Conservation (phyloP, 495 filamentous ascomycete species). For the Penicillium tannophilum region DNA sequence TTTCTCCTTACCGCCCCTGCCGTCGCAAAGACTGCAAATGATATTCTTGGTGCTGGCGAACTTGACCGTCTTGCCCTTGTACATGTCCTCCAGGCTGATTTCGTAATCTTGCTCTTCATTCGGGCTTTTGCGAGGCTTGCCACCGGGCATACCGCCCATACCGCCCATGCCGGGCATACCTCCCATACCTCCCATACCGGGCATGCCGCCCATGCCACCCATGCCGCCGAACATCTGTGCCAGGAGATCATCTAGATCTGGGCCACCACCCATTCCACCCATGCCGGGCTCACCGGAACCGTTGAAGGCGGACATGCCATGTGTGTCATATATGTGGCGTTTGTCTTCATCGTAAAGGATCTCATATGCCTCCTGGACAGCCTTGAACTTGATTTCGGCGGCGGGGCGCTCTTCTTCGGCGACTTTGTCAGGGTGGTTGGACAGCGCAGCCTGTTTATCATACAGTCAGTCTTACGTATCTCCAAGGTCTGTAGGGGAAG, state of each 20-base stretch:
- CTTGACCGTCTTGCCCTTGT: conserved; percentile 97
- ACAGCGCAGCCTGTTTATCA: conserved; percentile 70
- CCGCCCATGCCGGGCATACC: conserved; percentile 65
- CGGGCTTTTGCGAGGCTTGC: conserved; percentile 68
- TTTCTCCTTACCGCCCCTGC: conserved; percentile 87
- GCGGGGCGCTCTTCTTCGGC: conserved; percentile 78
- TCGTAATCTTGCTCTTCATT: conserved; percentile 90
- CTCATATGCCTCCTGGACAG: conserved; percentile 90
- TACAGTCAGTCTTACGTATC: conserved; percentile 14
- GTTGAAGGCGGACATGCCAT: conserved; percentile 96
- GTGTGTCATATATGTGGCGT: conserved; percentile 84
- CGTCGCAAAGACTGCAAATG: conserved; percentile 83
- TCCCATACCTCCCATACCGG: conserved; percentile 45
- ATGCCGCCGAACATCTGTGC: conserved; percentile 86
- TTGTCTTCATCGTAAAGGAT: conserved; percentile 97
- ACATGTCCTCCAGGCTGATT: conserved; percentile 88
- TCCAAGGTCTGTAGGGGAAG: neutral
- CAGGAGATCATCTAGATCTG: conserved; percentile 88
- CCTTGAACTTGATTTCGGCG: conserved; percentile 89
- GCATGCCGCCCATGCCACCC: conserved; percentile 59
- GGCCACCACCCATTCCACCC: conserved; percentile 65
- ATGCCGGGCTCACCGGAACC: conserved; percentile 64
- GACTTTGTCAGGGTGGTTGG: conserved; percentile 95
- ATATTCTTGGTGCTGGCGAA: conserved; percentile 93
- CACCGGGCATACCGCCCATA: conserved; percentile 49